phyloP scores from a whole-genome alignment of 306 rosid genomes.

The Luffa aegyptiaca region DNA sequence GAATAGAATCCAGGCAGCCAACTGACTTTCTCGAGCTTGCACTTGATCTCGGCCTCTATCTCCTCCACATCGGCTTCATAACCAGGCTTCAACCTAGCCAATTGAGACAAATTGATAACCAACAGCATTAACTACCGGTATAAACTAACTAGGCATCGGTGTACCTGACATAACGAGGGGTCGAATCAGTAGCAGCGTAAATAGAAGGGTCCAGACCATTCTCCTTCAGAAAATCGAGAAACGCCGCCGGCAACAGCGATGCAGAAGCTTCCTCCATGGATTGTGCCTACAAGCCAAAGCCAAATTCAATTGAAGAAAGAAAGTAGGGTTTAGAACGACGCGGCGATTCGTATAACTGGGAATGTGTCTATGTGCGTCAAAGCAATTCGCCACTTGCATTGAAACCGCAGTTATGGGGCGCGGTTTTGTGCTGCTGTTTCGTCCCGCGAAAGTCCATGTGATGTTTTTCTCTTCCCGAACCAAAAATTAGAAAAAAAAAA shows the following conservation, averaged over 20 bases:
- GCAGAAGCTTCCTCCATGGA: constrained; percentile 36
- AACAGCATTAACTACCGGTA: background rate
- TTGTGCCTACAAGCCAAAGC: background rate
- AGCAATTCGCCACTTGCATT: background rate
- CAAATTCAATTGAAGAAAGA: background rate
- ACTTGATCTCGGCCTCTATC: constrained; percentile 51
- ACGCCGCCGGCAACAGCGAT: constrained; percentile 45
- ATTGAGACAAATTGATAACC: background rate
- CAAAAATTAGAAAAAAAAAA: too few species aligned
- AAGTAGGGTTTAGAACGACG: background rate
- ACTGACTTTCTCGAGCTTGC: constrained; percentile 42
- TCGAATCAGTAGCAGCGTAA: constrained; percentile 48
- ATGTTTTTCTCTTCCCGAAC: background rate
- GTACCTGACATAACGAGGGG: constrained; percentile 81
- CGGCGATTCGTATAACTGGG: background rate
- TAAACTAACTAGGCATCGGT: background rate
- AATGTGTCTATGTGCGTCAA: background rate
- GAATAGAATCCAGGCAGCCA: constrained; percentile 74
- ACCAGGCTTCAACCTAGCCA: constrained; percentile 62
- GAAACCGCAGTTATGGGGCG: background rate
- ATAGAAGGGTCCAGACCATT: constrained; percentile 70
- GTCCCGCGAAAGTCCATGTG: background rate
- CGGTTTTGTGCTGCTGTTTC: background rate
- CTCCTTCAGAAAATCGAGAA: constrained; percentile 45
- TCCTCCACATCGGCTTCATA: constrained; percentile 53